phyloP scores from a whole-genome alignment of 805 yeast genomes.

The Candida alai region DNA sequence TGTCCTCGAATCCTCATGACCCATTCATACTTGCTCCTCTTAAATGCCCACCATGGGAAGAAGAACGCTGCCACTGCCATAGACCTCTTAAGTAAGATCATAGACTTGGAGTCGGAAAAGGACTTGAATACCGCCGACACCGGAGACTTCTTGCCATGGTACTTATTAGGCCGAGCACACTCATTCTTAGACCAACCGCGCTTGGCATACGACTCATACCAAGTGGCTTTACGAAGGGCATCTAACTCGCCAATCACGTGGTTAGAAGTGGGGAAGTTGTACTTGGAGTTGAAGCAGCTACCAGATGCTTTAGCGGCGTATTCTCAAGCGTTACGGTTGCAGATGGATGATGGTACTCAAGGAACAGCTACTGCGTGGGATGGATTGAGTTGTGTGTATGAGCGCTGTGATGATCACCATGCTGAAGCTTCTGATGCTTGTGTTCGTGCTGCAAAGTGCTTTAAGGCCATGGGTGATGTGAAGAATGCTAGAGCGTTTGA shows the following conservation, averaged over 20 bases:
- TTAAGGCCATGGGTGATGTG: slow-evolving; percentile 42
- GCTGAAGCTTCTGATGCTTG: slow-evolving; percentile 61
- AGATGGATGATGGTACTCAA: slow-evolving; percentile 43
- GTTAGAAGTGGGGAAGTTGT: slow-evolving; percentile 63
- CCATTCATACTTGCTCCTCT: slow-evolving; percentile 47
- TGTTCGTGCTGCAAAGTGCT: slow-evolving; percentile 47
- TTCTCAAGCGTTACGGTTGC: slow-evolving; percentile 57
- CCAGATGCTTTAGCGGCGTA: slow-evolving; percentile 67
- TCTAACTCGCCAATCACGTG: slow-evolving; percentile 57
- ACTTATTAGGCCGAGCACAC: slow-evolving; percentile 51
- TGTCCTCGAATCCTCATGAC: slow-evolving; percentile 43
- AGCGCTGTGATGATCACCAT: slow-evolving; percentile 57
- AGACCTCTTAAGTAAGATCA: slow-evolving; percentile 28
- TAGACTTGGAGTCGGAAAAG: slow-evolving; percentile 24
- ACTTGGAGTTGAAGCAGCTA: slow-evolving; percentile 54
- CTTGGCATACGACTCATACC: slow-evolving; percentile 52
- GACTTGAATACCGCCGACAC: slow-evolving; percentile 18
- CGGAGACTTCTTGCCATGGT: slow-evolving; percentile 57
- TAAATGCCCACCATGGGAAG: slow-evolving; percentile 5
- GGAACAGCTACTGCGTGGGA: slow-evolving; percentile 62
- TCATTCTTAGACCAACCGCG: slow-evolving; percentile 43
- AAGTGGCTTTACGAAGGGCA: slow-evolving; percentile 50
- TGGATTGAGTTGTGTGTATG: slow-evolving; percentile 59
- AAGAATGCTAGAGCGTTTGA: slow-evolving; percentile 41
- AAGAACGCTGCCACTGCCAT: slow-evolving; percentile 35